Evolutionary conservation across 2,329 filamentous ascomycete species (phyloP), one percentile per base, ranked within the genome.

Genomic region (Furcasterigmium furcatum): DNA sequence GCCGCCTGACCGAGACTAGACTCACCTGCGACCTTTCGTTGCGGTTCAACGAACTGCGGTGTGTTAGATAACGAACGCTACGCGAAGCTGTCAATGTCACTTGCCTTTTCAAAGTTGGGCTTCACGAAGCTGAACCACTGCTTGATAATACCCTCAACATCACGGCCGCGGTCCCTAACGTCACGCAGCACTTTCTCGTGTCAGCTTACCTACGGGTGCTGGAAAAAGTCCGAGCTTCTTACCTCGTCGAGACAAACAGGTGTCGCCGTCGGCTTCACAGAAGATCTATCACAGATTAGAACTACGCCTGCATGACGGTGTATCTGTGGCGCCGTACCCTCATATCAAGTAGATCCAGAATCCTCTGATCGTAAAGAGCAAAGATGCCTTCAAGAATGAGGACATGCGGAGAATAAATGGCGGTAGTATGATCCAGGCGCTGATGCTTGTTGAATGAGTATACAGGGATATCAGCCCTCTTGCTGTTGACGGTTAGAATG

Each of bases 91-190:
- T n/a, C 16, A 20, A 36, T 12, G 8, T 9, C 19, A 18, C 58
- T 45, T 59, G 77, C 78, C 67, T 87, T 89, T 64, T 92, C 87
- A 58, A 95, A 97, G 60, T 97, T 97, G 4, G 94, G 94, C 67
- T 99, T 99, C 36, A 99, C 94, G 62, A 88, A 99, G 10, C 72
- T 73, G 63, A 97, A 96, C 94, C 94, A 99, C 65, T 99, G 94
- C 67, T 97, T 97, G 64, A 99, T 91, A 59, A 91, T 92, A 34
- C 94, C 94, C 61, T 96, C 88, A 46, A 97, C 87, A 59, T 96
- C 92, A 60, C 94, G 81, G 4, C 88, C 92, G 58, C 94, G 84
- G 58, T 96, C 89, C 56, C 82, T 82, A 19, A 97, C 89, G 67
- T 99, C 94, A 59, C 94, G 87, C 30, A 90, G 72, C 54, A 95